Evolutionary conservation across 192 early-diverging fungal genomes (phyloP).

Genomic region (Rhizoclosmatium globosum): DNA sequence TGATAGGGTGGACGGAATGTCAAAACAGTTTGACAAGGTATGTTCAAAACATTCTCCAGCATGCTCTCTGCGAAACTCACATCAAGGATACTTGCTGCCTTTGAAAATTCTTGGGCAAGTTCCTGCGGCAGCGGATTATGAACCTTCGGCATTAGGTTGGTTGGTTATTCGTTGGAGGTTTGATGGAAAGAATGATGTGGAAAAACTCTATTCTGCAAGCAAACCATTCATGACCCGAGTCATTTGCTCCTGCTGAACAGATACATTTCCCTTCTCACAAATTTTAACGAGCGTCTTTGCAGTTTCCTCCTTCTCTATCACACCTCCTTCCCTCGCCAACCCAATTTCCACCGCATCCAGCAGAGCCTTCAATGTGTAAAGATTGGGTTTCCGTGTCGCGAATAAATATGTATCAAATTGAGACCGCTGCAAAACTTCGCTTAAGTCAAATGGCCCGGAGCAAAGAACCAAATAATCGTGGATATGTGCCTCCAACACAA

Average conservation of each 20-base stretch:
- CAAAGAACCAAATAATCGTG: neutral
- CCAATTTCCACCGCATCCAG: neutral
- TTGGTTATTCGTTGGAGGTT: no score
- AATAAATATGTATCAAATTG: neutral
- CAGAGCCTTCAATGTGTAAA: neutral
- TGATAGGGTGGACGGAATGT: no score
- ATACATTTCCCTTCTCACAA: no score
- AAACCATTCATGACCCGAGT: no score
- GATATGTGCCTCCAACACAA: conserved; percentile 1
- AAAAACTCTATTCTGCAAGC: no score
- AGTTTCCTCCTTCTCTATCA: neutral
- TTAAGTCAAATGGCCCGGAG: neutral
- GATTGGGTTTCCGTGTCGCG: neutral
- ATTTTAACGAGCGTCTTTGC: no score
- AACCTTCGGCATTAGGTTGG: conserved; percentile 37
- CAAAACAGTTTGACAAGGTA: neutral
- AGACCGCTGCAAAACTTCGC: neutral
- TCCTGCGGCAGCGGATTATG: conserved; percentile 68
- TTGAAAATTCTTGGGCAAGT: conserved; percentile 66
- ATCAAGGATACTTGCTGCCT: conserved; percentile 70
- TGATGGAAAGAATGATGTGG: no score
- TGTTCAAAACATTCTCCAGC: no score
- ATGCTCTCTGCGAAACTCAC: neutral
- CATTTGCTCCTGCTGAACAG: no score
- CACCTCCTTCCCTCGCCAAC: neutral